phyloP scores from a whole-genome alignment of 805 yeast genomes.

The Saccharomycodes ludwigii region DNA sequence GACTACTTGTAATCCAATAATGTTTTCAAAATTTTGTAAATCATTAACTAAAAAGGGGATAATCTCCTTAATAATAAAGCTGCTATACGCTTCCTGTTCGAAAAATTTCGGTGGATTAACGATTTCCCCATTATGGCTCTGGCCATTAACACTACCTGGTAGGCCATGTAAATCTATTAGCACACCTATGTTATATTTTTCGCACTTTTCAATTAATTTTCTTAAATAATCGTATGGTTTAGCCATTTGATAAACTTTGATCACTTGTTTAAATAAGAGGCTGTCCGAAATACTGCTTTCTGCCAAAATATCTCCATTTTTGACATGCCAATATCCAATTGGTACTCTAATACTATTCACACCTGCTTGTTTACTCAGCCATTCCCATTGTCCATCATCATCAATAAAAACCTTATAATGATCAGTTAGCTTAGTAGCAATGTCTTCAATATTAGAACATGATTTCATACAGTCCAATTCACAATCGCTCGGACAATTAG shows the following conservation, averaged over 20 bases:
- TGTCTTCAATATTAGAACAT: slow-evolving; percentile 37
- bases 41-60: slow-evolving; percentile 54
- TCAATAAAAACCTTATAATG: slow-evolving; percentile 57
- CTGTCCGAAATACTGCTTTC: slow-evolving; percentile 24
- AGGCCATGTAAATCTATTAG: slow-evolving; percentile 79
- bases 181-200: slow-evolving; percentile 50
- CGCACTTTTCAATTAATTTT: slow-evolving; percentile 48
- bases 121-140: slow-evolving; percentile 71
- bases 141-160: slow-evolving; percentile 87
- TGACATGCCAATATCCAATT: slow-evolving; percentile 83
- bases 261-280: slow-evolving; percentile 48
- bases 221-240: slow-evolving; percentile 49
- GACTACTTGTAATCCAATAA: slow-evolving; percentile 73
- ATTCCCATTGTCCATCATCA: slow-evolving; percentile 63
- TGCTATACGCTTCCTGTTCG: slow-evolving; percentile 30
- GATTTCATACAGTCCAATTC: slow-evolving; percentile 57
- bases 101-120: slow-evolving; percentile 19
- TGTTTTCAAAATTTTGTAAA: slow-evolving; percentile 44
- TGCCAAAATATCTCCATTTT: slow-evolving; percentile 47
- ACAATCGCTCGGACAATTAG: slow-evolving; percentile 33
- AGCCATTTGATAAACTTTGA: slow-evolving; percentile 52
- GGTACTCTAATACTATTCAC: slow-evolving; percentile 82
- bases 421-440: slow-evolving; percentile 36
- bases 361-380: slow-evolving; percentile 46
- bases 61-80: slow-evolving; percentile 32